These are phyloP conservation scores for Skeletonema costatum DNA, from an alignment of 108 stramenopile genomes.

Conservation along the genomic window DNA sequence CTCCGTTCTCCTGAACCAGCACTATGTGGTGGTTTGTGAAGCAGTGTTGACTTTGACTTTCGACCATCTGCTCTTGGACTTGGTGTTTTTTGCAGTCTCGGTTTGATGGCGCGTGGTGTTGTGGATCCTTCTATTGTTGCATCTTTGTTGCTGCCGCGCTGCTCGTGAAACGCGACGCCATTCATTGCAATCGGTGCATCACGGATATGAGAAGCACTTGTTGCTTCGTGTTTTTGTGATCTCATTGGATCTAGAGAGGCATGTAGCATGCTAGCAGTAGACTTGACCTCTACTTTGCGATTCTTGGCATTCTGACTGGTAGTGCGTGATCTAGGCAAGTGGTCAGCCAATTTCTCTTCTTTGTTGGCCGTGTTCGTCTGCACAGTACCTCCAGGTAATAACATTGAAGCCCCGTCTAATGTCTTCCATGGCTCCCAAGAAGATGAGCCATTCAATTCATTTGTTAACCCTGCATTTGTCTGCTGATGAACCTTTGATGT, in stretches of 20 bases:
- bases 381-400: neutral
- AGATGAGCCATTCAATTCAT: slow-evolving; percentile 3
- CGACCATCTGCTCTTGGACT: neutral
- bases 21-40: slow-evolving; percentile 12
- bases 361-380: neutral
- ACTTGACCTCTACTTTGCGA: slow-evolving; percentile 34
- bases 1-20: neutral
- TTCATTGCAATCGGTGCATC: slow-evolving; percentile 23
- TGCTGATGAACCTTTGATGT: neutral
- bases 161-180: slow-evolving; percentile 21
- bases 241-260: slow-evolving; percentile 15
- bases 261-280: slow-evolving; percentile 34
- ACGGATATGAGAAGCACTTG: slow-evolving; percentile 46
- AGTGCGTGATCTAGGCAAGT: slow-evolving; percentile 42
- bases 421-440: slow-evolving; percentile 35
- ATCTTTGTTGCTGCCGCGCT: neutral
- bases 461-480: neutral
- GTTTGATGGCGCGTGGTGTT: neutral
- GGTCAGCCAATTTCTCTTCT: slow-evolving; percentile 8
- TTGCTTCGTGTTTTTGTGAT: neutral
- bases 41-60: slow-evolving; percentile 15
- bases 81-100: neutral
- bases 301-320: slow-evolving; percentile 37
- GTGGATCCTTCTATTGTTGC: neutral
- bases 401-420: slow-evolving; percentile 12